These are phyloP conservation scores for Diaporthe destruens DNA, from an alignment of 2,329 filamentous ascomycete genomes.

Conservation along the genomic window DNA sequence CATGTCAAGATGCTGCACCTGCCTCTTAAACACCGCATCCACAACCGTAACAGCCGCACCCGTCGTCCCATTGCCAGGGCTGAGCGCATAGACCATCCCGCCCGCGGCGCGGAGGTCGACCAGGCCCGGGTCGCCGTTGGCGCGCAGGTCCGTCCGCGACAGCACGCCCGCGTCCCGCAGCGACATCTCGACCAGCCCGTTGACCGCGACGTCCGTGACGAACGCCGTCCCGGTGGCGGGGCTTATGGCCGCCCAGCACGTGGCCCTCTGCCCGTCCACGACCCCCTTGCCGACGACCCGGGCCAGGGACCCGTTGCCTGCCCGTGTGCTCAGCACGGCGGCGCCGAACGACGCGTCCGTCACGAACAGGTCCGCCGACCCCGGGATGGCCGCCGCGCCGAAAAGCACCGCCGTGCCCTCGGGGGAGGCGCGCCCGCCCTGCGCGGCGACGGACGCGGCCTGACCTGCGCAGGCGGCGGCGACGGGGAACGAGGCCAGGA, in stretches of 20 bases:
- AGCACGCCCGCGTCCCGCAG: constrained; percentile 61
- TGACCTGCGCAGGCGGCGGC: constrained; percentile 24
- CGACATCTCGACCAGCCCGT: constrained; percentile 70
- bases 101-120: constrained; percentile 67
- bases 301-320: constrained; percentile 34
- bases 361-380: constrained; percentile 60
- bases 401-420: constrained; percentile 68
- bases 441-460: constrained; percentile 42
- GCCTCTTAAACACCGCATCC: constrained; percentile 48
- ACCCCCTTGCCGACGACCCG: constrained; percentile 58
- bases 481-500: constrained; percentile 65
- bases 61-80: constrained; percentile 62
- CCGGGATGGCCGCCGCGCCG: constrained; percentile 62
- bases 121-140: constrained; percentile 64
- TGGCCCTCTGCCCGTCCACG: constrained; percentile 65
- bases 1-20: constrained; percentile 52
- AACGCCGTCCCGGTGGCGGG: constrained; percentile 63
- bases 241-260: constrained; percentile 70
- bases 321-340: constrained; percentile 58
- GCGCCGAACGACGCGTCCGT: constrained; percentile 72
- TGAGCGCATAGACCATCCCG: constrained; percentile 68
- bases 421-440: constrained; percentile 58
- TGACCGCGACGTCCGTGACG: constrained; percentile 66
- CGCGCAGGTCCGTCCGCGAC: constrained; percentile 55
- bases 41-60: constrained; percentile 55